These are phyloP conservation scores for Globisporangium lucens DNA, from an alignment of 352 stramenopile species.

Conservation along the genomic window DNA sequence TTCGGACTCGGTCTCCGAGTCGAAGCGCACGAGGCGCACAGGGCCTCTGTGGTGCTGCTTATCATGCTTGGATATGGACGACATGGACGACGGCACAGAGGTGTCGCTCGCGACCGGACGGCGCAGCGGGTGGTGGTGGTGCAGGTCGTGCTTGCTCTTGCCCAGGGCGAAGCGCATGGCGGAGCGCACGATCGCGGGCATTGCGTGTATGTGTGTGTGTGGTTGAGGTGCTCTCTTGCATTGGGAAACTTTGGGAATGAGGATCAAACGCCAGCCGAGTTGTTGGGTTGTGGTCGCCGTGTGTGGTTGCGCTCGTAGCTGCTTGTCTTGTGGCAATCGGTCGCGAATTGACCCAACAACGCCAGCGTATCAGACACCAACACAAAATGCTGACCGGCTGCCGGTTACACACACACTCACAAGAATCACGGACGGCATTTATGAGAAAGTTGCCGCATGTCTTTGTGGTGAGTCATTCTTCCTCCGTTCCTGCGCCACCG, in stretches of 20 bases:
- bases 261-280: not conserved
- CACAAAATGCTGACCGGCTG: too few species aligned
- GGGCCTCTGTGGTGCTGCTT: constrained; percentile 1
- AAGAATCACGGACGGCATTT: too few species aligned
- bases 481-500: too few species aligned
- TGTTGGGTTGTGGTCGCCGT: not conserved
- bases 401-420: too few species aligned
- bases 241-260: not conserved
- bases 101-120: constrained; percentile 4
- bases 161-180: constrained; percentile 18
- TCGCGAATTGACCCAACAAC: not conserved
- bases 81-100: not conserved
- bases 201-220: not conserved
- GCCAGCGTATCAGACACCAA: not conserved
- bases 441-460: too few species aligned
- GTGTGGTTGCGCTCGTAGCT: not conserved
- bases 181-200: constrained; percentile 14
- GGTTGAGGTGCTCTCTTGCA: not conserved
- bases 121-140: constrained; percentile 6
- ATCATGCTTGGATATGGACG: constrained; percentile 1
- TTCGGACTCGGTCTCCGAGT: constrained; percentile 53
- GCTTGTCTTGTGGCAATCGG: not conserved
- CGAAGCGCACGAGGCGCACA: constrained; percentile 8
- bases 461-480: too few species aligned
- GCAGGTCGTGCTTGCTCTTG: constrained; percentile 13